phyloP scores from a whole-genome alignment of 257 asterid species.

The Solanum dulcamara region DNA sequence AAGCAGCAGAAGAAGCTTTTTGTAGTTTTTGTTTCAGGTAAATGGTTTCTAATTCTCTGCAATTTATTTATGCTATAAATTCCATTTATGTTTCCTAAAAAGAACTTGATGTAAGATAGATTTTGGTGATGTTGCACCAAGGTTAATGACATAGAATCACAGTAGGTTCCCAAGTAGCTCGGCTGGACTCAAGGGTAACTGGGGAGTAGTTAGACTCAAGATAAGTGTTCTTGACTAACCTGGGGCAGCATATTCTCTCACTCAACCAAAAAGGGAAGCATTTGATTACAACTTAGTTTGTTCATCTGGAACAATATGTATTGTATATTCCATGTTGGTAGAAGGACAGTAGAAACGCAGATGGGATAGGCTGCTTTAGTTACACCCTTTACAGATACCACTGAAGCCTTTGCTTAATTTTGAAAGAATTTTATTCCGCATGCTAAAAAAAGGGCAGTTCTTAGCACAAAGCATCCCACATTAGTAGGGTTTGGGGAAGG shows the following conservation, averaged over 20 bases:
- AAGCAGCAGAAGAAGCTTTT: slow-evolving; percentile 80
- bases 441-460: not conserved
- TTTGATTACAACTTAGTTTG: not conserved
- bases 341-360: not conserved
- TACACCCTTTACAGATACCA: not conserved
- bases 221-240: not conserved
- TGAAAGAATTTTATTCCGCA: not conserved
- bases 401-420: not conserved
- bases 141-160: not conserved
- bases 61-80: not conserved
- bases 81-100: not conserved
- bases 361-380: not conserved
- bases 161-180: not conserved
- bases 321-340: not conserved
- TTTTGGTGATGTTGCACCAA: not conserved
- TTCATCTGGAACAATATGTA: not conserved
- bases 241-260: not conserved
- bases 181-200: not conserved
- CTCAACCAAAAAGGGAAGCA: not conserved
- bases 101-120: not conserved
- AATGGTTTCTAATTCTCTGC: slow-evolving; percentile 6
- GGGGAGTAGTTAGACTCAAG: not conserved
- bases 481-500: not conserved
- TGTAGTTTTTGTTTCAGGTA: slow-evolving; percentile 76
- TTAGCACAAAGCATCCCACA: not conserved